A percentile compares a stretch with the other conserved stretches of the same genome.
These are phyloP conservation scores for Boletus edulis DNA, from an alignment of 768 basidiomycete species.

Conservation along the genomic window DNA sequence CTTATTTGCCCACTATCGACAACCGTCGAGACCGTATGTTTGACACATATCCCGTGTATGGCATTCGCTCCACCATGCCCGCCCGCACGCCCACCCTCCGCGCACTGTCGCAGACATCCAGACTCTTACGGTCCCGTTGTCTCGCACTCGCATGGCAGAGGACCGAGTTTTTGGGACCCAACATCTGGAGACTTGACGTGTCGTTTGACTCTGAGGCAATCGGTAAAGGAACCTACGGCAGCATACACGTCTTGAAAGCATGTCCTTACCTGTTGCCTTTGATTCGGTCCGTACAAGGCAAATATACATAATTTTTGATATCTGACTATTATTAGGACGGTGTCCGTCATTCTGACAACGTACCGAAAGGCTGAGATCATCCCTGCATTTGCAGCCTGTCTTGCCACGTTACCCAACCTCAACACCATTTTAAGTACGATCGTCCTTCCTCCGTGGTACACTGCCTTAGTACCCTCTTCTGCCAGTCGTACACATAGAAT, in stretches of 20 bases:
- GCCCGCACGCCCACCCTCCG: too few relatives aligned
- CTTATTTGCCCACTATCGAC: too few relatives aligned
- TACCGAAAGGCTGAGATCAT: background rate
- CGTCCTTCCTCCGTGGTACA: background rate
- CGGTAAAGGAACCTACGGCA: background rate
- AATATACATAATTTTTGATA: too few relatives aligned
- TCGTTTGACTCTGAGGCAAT: background rate
- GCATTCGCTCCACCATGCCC: too few relatives aligned
- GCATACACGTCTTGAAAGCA: background rate
- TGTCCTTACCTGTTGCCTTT: conserved; percentile 3
- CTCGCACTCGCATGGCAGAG: conserved; percentile 14
- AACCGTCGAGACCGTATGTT: too few relatives aligned
- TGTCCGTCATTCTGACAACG: background rate
- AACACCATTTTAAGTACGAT: conserved; percentile 1
- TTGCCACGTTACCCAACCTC: conserved; percentile 6
- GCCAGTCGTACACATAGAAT: conserved; percentile 2
- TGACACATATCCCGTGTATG: too few relatives aligned
- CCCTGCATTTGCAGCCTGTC: conserved; percentile 6
- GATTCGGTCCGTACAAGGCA: conserved; percentile 2
- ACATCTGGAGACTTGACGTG: background rate
- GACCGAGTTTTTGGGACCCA: conserved; percentile 1
- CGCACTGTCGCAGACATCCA: background rate
- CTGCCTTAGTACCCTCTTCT: background rate
- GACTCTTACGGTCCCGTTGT: conserved; percentile 9
- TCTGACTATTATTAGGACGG: background rate